These are phyloP conservation scores for Cordyceps cateniannulata DNA, from an alignment of 2,329 filamentous ascomycete genomes.

Conservation along the genomic window DNA sequence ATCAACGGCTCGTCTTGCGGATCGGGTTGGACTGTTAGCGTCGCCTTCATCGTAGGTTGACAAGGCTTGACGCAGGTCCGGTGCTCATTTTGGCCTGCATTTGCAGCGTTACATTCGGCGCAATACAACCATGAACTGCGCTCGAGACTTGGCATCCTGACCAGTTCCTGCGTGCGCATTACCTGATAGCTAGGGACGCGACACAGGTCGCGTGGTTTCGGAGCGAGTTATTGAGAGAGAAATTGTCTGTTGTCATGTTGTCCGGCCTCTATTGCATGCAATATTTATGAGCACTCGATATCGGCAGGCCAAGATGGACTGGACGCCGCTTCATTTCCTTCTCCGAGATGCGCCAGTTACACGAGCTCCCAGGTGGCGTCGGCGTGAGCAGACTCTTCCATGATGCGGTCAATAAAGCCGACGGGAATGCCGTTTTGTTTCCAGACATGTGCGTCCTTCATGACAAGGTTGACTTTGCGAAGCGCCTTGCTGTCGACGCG, in stretches of 20 bases:
- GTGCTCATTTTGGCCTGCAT: conserved; percentile 9
- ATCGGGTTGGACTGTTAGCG: background rate
- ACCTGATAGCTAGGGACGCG: background rate
- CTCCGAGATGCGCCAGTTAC: background rate
- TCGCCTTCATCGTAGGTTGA: background rate
- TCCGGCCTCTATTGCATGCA: background rate
- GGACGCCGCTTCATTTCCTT: background rate
- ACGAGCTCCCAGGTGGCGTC: conserved; percentile 4
- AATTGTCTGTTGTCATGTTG: background rate
- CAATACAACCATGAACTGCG: conserved; percentile 3
- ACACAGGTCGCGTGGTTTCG: background rate
- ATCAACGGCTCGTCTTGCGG: background rate
- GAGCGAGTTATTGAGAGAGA: background rate
- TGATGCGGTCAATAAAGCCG: conserved; percentile 11
- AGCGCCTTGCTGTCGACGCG: conserved; percentile 33
- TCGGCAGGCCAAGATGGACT: background rate
- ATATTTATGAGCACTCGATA: background rate
- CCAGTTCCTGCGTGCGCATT: background rate
- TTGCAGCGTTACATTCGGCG: conserved; percentile 6
- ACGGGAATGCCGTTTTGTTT: conserved; percentile 28
- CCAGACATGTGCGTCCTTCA: conserved; percentile 50
- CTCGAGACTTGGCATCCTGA: conserved; percentile 7
- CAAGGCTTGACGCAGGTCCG: background rate
- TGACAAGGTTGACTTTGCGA: conserved; percentile 45
- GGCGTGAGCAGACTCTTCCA: conserved; percentile 1